Evolutionary conservation across 306 rosid genomes (phyloP).

Genomic region (Betula pendula): DNA sequence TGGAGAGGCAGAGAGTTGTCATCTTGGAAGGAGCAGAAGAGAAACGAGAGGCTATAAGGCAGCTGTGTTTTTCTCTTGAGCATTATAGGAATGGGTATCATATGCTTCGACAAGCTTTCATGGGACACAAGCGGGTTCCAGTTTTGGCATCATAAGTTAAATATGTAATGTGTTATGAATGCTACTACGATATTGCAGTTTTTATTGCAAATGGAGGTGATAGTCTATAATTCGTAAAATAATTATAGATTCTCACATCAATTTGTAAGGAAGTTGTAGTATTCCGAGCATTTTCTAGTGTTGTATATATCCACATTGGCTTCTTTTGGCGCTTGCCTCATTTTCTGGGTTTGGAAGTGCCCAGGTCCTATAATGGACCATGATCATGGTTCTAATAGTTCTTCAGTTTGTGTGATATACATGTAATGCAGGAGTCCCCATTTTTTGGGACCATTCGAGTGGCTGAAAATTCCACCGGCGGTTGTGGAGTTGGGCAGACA

Average conservation of each 20-base stretch:
- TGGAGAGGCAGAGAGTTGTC: slow-evolving; percentile 58
- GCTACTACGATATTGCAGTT: too few relatives aligned
- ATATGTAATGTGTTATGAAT: not conserved
- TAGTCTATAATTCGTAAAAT: too few relatives aligned
- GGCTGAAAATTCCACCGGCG: slow-evolving; percentile 2
- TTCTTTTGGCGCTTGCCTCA: slow-evolving; percentile 10
- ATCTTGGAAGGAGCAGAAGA: slow-evolving; percentile 80
- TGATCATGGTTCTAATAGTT: slow-evolving; percentile 10
- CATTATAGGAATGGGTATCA: slow-evolving; percentile 68
- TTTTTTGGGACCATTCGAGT: slow-evolving; percentile 12
- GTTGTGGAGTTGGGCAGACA: slow-evolving; percentile 5
- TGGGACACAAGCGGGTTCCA: slow-evolving; percentile 57
- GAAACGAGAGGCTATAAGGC: slow-evolving; percentile 90
- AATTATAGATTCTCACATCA: too few relatives aligned
- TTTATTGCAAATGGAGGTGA: too few relatives aligned
- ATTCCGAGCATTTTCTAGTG: too few relatives aligned
- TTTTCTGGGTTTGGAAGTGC: slow-evolving; percentile 13
- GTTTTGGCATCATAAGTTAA: slow-evolving; percentile 52
- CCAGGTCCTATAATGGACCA: not conserved
- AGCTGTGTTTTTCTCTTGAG: slow-evolving; percentile 83
- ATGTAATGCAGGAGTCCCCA: slow-evolving; percentile 17
- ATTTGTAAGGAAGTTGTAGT: too few relatives aligned
- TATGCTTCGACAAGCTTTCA: slow-evolving; percentile 58
- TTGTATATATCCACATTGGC: slow-evolving; percentile 20
- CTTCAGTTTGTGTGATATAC: slow-evolving; percentile 8